Base-by-base conservation (phyloP, 108 stramenopile genomes). In the Asterionellopsis glacialis region DNA sequence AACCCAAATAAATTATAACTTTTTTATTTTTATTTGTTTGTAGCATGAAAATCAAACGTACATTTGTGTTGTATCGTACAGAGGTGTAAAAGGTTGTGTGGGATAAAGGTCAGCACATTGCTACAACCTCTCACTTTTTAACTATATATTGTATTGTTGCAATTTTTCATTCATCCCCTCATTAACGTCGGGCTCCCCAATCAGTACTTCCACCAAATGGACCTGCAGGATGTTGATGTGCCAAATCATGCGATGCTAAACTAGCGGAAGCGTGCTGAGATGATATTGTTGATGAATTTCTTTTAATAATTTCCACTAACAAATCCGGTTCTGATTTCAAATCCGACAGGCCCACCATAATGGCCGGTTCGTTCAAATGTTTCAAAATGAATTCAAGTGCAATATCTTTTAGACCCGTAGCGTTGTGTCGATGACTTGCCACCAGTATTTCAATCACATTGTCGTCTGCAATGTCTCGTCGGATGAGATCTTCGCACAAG, bases 261-360 rank as follows among this genome's bases (percentile, higher is more conserved):
- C 33, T 7, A 33, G 33, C 5, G 2, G 33, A 2, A 33, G 33
- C 33, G 2, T 33, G 33, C 7, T 33, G 33, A 33, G 33, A 5
- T 33, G 33, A 2, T 33, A 7, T 7, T 33, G 33, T 33, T 33
- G 44, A 22, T 33, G 44, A 22, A 56, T 47, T 61, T 7, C 77
- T 68, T 72, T 75, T 70, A 61, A 97, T 95, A 62, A 97, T 97
- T 68, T 97, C 96, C 25, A 97, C 76, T 27, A 97, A 63, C 38
- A 97, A 68, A 61, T 95, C 94, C 2, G 96, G 96, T 68, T 97
- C 96, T 19, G 85, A 61, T 72, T 91, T 94, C 23, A 96, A 74
- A 19, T 94, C 91, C 50, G 66, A 56, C 24, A 95, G 66, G n/a
- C 90, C 83, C 16, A 42, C 58, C 19, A 76, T 76, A 42, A 93